Percentiles rank a stretch among this genome's conserved stretches.
These are phyloP conservation scores for Halophytophthora polymorphica DNA, from an alignment of 352 stramenopile genomes.

Conservation along the genomic window DNA sequence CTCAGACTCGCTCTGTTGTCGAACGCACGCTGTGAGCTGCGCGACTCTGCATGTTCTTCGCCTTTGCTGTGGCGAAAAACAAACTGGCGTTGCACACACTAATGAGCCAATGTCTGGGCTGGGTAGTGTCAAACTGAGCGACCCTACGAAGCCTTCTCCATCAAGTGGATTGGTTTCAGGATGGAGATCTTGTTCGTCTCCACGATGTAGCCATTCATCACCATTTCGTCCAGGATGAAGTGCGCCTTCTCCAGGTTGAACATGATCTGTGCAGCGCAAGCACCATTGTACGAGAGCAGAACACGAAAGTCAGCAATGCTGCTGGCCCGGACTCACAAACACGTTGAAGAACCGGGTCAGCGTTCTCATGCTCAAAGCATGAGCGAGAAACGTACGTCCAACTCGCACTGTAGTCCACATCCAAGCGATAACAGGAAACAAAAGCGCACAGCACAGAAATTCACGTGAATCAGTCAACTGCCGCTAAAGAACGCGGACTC, in stretches of 20 bases:
- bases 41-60: no score
- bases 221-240: slow-evolving; percentile 94
- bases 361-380: not conserved
- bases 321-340: not conserved
- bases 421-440: not conserved
- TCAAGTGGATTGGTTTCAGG: slow-evolving; percentile 97
- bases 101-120: no score
- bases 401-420: slow-evolving; percentile 54
- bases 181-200: slow-evolving; percentile 99
- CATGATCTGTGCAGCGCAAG: slow-evolving; percentile 87
- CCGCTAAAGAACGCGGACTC: not conserved
- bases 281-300: no score
- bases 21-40: no score
- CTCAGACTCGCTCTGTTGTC: no score
- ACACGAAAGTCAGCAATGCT: slow-evolving; percentile 6
- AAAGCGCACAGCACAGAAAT: slow-evolving; percentile 2
- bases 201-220: slow-evolving; percentile 99
- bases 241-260: slow-evolving; percentile 92
- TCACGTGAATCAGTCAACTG: not conserved
- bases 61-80: no score
- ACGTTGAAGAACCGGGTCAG: not conserved
- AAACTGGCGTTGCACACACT: no score
- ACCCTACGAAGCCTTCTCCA: slow-evolving; percentile 94
- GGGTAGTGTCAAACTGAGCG: not conserved
- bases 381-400: slow-evolving; percentile 59